A percentile compares a stretch with the other conserved stretches of the same genome.
Conservation (phyloP, 164 flowering plant species). For the Stephania yunnanensis region DNA sequence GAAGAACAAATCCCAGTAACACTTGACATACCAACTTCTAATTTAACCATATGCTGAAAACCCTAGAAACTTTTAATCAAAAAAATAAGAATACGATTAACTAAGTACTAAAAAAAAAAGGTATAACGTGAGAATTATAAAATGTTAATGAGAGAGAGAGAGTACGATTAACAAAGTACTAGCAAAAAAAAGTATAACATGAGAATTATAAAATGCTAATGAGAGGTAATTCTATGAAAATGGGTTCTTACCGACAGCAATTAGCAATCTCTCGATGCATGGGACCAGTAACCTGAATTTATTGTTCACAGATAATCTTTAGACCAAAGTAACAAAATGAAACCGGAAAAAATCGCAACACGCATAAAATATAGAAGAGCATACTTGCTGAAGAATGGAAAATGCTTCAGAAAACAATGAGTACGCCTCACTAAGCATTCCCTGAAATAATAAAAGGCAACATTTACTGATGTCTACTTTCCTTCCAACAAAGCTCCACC, state of each 20-base stretch:
- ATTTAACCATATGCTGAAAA: no score
- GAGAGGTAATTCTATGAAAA: not conserved
- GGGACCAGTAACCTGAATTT: conserved; percentile 90
- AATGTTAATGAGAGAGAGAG: not conserved
- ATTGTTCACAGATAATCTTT: not conserved
- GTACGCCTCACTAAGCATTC: conserved; percentile 94
- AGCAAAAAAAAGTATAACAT: not conserved
- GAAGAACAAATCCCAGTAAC: not conserved
- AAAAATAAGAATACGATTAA: not conserved
- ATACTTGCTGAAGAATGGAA: conserved; percentile 90
- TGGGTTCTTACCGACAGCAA: conserved; percentile 69
- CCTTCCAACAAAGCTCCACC: not conserved
- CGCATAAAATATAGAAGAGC: conserved; percentile 1
- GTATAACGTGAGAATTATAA: not conserved
- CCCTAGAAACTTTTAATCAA: no score
- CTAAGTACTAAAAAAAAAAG: not conserved
- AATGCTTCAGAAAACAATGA: conserved; percentile 89
- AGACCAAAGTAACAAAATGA: not conserved
- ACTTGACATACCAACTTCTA: not conserved
- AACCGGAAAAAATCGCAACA: not conserved
- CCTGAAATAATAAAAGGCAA: conserved; percentile 41
- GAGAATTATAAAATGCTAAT: not conserved
- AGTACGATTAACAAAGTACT: not conserved
- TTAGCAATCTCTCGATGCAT: conserved; percentile 99
- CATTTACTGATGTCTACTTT: not conserved